Evolutionary conservation across 768 basidiomycete species (phyloP), one percentile per base, ranked within the genome.

Genomic region (Phaeotremella skinneri): DNA sequence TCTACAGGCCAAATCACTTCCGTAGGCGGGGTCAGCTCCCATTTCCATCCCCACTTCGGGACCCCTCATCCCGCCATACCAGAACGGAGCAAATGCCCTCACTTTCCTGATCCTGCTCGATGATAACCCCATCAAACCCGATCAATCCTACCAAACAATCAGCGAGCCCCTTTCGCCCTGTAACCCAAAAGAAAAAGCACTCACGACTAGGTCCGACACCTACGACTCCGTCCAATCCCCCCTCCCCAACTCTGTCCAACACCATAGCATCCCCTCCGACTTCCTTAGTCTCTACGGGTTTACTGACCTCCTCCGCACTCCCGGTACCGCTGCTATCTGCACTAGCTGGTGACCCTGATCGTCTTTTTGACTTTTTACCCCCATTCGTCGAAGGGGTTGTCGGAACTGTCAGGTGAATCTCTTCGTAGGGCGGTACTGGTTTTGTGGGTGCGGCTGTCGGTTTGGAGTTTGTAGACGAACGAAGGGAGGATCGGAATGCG

Each of bases 321-420:
- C 45, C 48, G 17, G 17, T 52, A 27, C 43, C 60, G 31, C 54
- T 29, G 29, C 14, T 50, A 2, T 16, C 31, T 31, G 20, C 27
- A 54, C 23, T 52, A 9, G 23, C 48, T 11, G 63, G 49, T 26
- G 64, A 59, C 16, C 59, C 63, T 43, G 48, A 32, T 13, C 64
- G 55, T 34, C 61, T 66, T 49, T 61, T 63, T 41, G 39, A 27
- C 56, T 65, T 65, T 50, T 63, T 65, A 87, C 87, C 65, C 87
- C 86, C 16, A 87, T 87, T 47, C 88, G 83, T 17, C 52, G 30
- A 1, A 30, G 63, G 55, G 49, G n/a, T n/a, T n/a, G n/a, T n/a
- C n/a, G n/a, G n/a, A 23, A 62, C 60, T 25, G 43, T 62, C 41
- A 61, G 42, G 6, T 29, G 49, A 13, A 64, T 42, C 49, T 59